Conservation (phyloP, 2,329 filamentous ascomycete genomes). For the Neonectria sp. region DNA sequence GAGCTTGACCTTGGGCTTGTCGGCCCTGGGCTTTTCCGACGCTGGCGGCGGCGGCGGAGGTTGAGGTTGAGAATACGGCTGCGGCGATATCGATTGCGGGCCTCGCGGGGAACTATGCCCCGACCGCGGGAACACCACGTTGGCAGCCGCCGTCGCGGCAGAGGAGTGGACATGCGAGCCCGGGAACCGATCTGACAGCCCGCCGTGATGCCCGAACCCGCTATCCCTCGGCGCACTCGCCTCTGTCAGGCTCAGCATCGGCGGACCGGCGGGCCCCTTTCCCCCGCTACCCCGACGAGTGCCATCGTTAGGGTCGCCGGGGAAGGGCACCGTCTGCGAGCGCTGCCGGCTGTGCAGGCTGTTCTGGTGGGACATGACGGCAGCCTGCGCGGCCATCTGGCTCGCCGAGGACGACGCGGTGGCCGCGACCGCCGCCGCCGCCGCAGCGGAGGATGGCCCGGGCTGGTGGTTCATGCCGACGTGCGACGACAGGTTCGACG, state of each 20-base stretch:
- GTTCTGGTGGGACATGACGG: slow-evolving; percentile 76
- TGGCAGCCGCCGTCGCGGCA: slow-evolving; percentile 79
- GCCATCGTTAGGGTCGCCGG: slow-evolving; percentile 60
- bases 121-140: slow-evolving; percentile 80
- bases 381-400: slow-evolving; percentile 85
- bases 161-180: slow-evolving; percentile 70
- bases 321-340: slow-evolving; percentile 80
- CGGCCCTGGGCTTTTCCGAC: slow-evolving; percentile 74
- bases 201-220: slow-evolving; percentile 63
- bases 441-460: slow-evolving; percentile 37
- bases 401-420: slow-evolving; percentile 68
- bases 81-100: slow-evolving; percentile 51
- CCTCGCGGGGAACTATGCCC: slow-evolving; percentile 66
- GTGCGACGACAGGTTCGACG: slow-evolving; percentile 68
- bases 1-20: slow-evolving; percentile 86
- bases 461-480: slow-evolving; percentile 60
- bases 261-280: slow-evolving; percentile 71
- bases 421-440: slow-evolving; percentile 57
- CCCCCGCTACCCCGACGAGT: slow-evolving; percentile 61
- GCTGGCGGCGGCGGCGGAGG: slow-evolving; percentile 58
- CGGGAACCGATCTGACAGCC: slow-evolving; percentile 67
- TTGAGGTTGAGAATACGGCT: slow-evolving; percentile 56
- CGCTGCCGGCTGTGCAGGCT: slow-evolving; percentile 73
- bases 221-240: slow-evolving; percentile 73
- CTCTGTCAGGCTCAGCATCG: slow-evolving; percentile 75